Evolutionary conservation across 2,329 filamentous ascomycete species (phyloP), one percentile per base, ranked within the genome.

Genomic region (Thelonectria blattea): DNA sequence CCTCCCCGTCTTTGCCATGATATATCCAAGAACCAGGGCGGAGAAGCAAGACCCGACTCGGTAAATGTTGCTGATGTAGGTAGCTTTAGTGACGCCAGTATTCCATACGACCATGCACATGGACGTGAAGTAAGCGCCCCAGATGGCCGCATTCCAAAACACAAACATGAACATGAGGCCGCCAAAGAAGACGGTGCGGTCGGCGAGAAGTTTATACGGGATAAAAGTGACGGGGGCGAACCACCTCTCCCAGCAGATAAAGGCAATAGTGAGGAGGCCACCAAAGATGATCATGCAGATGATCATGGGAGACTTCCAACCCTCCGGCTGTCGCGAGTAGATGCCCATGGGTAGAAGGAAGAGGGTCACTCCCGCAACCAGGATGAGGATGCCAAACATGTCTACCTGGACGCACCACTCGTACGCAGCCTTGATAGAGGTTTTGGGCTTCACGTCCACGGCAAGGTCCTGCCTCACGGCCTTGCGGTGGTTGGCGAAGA

Each of bases 341-440:
- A 91, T 76, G n/a, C 82, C 88, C 70, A 91, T 85, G 0, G 89
- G 87, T 1, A 91, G 78, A n/a, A 91, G 76, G 65, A 91, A 85
- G 12, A 89, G 72, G 0, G 82, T 78, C 30, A 88, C 79, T 0
- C 85, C 87, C 1, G 74, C 75, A 14, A 81, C 79, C 63, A 89
- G 74, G 1, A 88, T 73, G 10, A 87, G 52, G 20, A 88, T 77
- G 3, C 87, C 87, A 17, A 85, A 45, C 3, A 82, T 75, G 65
- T 90, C 87, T 52, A 89, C 88, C 52, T 89, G 82, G n/a, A 82
- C 73, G 7, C 77, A 67, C 71, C 88, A 87, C 71, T 85, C 76
- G 18, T 74, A 63, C 11, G 56, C 56, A 10, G 56, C 50, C 18
- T 27, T 60, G 59, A 18, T 9, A 12, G 37, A 65, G 68, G 57